phyloP scores from a whole-genome alignment of 768 basidiomycete genomes.

The Trametes meyenii region DNA sequence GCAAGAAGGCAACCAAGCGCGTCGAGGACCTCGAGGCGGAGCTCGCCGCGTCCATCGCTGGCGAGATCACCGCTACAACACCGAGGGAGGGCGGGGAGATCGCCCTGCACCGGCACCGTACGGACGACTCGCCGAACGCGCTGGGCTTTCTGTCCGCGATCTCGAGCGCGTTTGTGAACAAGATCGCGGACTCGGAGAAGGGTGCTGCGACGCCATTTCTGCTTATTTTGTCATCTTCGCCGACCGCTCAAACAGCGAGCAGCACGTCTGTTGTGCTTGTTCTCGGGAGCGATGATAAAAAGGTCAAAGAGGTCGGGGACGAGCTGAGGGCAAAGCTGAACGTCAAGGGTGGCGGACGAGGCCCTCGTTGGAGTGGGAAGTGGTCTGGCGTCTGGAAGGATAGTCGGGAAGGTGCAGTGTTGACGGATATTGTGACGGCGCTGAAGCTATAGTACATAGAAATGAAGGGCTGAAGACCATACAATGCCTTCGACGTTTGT shows the following conservation, averaged over 20 bases:
- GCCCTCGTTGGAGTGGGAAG: constrained; percentile 76
- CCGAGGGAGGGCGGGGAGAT: constrained; percentile 20
- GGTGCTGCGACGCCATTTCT: constrained; percentile 41
- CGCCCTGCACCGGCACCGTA: constrained; percentile 56
- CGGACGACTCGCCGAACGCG: constrained; percentile 60
- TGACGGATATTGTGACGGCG: constrained; percentile 42
- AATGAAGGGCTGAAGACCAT: neutral
- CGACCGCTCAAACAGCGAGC: constrained; percentile 52
- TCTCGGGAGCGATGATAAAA: constrained; percentile 59
- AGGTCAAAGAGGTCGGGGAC: constrained; percentile 62
- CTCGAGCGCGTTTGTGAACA: constrained; percentile 45
- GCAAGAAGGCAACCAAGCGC: constrained; percentile 67
- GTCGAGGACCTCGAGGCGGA: constrained; percentile 70
- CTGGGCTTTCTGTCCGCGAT: constrained; percentile 64
- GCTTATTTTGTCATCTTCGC: constrained; percentile 63
- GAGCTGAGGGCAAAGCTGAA: constrained; percentile 56
- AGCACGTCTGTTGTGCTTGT: constrained; percentile 61
- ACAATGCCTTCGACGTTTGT: neutral
- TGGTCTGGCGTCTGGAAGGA: constrained; percentile 65
- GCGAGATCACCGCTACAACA: constrained; percentile 34
- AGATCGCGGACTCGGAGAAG: constrained; percentile 18
- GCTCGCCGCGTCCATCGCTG: constrained; percentile 53
- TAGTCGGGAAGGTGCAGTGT: constrained; percentile 42
- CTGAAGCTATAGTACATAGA: constrained; percentile 8
- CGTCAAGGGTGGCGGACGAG: constrained; percentile 81